Conservation (phyloP, 441 rosid species). For the Mallotus japonicus region DNA sequence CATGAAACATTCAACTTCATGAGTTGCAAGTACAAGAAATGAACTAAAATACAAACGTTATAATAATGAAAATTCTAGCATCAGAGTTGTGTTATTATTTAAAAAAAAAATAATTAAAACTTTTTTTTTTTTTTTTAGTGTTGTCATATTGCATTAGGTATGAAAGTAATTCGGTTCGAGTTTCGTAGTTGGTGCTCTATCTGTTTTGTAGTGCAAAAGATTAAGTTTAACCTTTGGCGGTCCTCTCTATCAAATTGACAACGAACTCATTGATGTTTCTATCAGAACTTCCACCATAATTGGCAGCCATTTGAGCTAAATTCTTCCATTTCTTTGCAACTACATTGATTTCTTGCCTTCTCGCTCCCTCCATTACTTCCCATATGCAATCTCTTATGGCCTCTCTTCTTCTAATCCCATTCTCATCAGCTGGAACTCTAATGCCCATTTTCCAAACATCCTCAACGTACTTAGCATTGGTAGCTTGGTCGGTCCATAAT, state of each 20-base stretch:
- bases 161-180: too few species aligned
- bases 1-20: too few species aligned
- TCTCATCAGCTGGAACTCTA: slow-evolving; percentile 7
- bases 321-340: slow-evolving; percentile 23
- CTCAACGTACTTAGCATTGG: slow-evolving; percentile 20
- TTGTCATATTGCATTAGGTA: too few species aligned
- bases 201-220: too few species aligned
- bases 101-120: too few species aligned
- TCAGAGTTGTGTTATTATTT: too few species aligned
- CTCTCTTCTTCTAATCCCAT: slow-evolving; percentile 17
- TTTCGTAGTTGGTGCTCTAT: too few species aligned
- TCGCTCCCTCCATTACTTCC: slow-evolving; percentile 22
- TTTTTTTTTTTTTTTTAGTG: too few species aligned
- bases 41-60: too few species aligned
- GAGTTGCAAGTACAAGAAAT: too few species aligned
- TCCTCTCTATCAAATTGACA: not conserved
- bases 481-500: slow-evolving; percentile 24
- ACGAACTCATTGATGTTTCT: slow-evolving; percentile 15
- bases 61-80: too few species aligned
- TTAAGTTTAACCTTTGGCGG: too few species aligned
- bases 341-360: slow-evolving; percentile 3
- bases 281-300: slow-evolving; percentile 23
- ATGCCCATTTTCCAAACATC: slow-evolving; percentile 26
- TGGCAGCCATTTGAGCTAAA: slow-evolving; percentile 14
- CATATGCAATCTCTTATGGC: not conserved